A percentile compares a stretch with the other conserved stretches of the same genome.
phyloP scores from a whole-genome alignment of 306 rosid species.

The Cucumis cinereus region DNA sequence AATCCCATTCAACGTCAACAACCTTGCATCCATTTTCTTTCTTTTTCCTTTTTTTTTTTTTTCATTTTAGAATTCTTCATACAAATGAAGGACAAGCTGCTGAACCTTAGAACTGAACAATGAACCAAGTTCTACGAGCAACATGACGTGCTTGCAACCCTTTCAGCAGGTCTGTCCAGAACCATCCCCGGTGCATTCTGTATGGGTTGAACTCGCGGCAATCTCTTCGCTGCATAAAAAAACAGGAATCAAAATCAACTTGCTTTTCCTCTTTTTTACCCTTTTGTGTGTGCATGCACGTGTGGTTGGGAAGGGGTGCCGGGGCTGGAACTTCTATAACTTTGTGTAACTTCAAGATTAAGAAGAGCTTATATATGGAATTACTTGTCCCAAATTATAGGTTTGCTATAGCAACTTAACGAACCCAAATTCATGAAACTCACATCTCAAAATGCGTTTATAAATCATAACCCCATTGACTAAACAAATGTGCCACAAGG shows the following conservation, averaged over 20 bases:
- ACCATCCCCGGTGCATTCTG: constrained; percentile 10
- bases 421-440: neutral
- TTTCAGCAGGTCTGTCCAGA: constrained; percentile 7
- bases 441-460: neutral
- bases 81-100: neutral
- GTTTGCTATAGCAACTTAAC: neutral
- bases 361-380: neutral
- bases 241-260: neutral
- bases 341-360: neutral
- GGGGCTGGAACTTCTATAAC: neutral
- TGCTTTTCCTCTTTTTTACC: neutral
- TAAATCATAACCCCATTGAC: neutral
- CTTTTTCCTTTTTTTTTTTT: neutral
- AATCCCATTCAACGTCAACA: neutral
- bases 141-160: constrained; percentile 6
- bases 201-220: constrained; percentile 9
- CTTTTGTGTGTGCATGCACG: neutral
- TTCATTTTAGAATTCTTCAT: neutral
- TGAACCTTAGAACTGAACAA: neutral
- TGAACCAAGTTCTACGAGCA: neutral
- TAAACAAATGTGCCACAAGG: neutral
- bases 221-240: constrained; percentile 2
- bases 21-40: neutral
- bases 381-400: neutral
- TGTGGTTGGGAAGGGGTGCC: neutral